These are phyloP conservation scores for Sarcomyxa edulis DNA, from an alignment of 768 basidiomycete species.

Conservation along the genomic window DNA sequence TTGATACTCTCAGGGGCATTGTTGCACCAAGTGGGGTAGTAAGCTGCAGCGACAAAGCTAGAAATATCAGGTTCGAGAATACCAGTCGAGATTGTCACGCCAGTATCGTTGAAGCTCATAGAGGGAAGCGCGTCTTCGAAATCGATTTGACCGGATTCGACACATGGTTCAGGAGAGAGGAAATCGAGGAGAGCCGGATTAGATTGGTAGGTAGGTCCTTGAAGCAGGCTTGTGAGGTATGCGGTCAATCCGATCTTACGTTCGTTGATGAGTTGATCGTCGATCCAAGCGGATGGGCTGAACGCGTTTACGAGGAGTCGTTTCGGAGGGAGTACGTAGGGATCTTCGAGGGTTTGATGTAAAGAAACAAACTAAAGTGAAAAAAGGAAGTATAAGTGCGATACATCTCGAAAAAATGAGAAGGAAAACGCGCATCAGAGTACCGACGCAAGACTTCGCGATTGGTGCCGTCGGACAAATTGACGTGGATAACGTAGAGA, in stretches of 20 bases:
- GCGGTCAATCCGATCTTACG: slow-evolving; percentile 41
- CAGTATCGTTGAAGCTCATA: slow-evolving; percentile 34
- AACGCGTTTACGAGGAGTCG: slow-evolving; percentile 43
- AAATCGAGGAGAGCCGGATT: slow-evolving; percentile 31
- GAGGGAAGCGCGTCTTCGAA: slow-evolving; percentile 43
- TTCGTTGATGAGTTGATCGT: slow-evolving; percentile 45
- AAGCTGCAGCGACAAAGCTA: slow-evolving; percentile 35
- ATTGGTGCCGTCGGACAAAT: slow-evolving; percentile 25
- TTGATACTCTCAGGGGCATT: slow-evolving; percentile 55
- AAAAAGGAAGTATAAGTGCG: not conserved
- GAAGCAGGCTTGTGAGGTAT: slow-evolving; percentile 35
- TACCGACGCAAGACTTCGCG: slow-evolving; percentile 29
- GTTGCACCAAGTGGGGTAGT: slow-evolving; percentile 48
- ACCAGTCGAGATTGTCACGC: slow-evolving; percentile 16
- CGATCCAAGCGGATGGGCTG: slow-evolving; percentile 47
- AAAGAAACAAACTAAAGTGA: slow-evolving; percentile 30
- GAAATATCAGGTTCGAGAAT: slow-evolving; percentile 17
- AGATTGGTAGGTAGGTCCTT: slow-evolving; percentile 28
- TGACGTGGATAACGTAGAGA: slow-evolving; percentile 36
- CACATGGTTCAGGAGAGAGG: slow-evolving; percentile 21
- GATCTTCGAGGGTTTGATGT: slow-evolving; percentile 34
- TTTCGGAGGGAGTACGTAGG: slow-evolving; percentile 42
- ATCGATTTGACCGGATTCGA: slow-evolving; percentile 24
- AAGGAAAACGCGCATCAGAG: slow-evolving; percentile 36
- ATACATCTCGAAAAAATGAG: not conserved